A percentile compares a stretch with the other conserved stretches of the same genome.
These are phyloP conservation scores for Panus rudis DNA, from an alignment of 768 basidiomycete genomes.

Conservation along the genomic window DNA sequence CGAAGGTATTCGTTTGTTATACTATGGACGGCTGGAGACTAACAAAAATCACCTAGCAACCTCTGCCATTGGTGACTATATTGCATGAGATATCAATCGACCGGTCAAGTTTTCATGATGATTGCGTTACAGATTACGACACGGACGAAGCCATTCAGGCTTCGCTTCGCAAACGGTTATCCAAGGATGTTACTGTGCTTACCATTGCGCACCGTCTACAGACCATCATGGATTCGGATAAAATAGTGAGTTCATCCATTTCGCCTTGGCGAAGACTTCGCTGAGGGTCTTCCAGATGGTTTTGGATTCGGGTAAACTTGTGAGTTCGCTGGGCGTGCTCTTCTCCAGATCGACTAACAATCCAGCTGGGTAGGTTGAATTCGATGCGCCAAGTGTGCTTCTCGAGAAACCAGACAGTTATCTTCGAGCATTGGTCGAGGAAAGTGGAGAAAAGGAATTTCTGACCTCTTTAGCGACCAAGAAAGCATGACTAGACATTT, in stretches of 20 bases:
- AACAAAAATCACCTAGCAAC: constrained; percentile 26
- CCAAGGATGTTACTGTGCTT: constrained; percentile 40
- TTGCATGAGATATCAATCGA: too few species aligned
- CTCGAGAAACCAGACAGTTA: constrained; percentile 41
- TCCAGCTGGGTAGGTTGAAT: constrained; percentile 35
- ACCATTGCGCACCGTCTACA: constrained; percentile 54
- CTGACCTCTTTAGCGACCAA: constrained; percentile 34
- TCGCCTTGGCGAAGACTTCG: background rate
- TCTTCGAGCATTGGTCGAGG: constrained; percentile 48
- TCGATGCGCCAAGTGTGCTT: constrained; percentile 40
- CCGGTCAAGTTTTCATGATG: background rate
- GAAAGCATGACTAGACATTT: too few species aligned
- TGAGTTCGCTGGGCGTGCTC: too few species aligned
- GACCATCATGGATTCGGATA: constrained; percentile 58
- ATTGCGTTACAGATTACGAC: constrained; percentile 37
- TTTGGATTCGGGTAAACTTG: constrained; percentile 34
- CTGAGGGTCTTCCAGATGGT: constrained; percentile 29
- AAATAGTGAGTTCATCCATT: constrained; percentile 32
- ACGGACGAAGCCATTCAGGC: constrained; percentile 53
- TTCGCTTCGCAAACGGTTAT: constrained; percentile 41
- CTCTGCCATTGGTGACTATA: constrained; percentile 33
- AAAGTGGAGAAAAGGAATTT: constrained; percentile 42
- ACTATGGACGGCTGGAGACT: background rate
- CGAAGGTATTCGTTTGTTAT: constrained; percentile 32
- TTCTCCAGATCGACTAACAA: too few species aligned